These are phyloP conservation scores for Tricholoma flavovirens DNA, from an alignment of 768 basidiomycete genomes.

Conservation along the genomic window DNA sequence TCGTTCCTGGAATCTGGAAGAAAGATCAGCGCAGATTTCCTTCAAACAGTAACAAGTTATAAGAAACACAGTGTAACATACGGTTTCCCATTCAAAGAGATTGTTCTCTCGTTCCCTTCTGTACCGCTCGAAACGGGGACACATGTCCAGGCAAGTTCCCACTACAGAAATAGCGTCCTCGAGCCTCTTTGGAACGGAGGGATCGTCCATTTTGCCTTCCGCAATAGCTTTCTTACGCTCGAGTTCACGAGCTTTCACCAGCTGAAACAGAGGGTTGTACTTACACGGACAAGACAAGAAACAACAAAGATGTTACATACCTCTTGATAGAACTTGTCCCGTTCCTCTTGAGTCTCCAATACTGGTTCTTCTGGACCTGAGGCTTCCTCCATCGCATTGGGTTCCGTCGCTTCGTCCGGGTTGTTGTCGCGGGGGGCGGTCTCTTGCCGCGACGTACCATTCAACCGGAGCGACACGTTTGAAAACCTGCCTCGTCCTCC, in stretches of 20 bases:
- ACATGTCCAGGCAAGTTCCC: slow-evolving; percentile 92
- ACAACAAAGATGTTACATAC: slow-evolving; percentile 36
- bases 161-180: slow-evolving; percentile 91
- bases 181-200: slow-evolving; percentile 67
- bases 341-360: slow-evolving; percentile 55
- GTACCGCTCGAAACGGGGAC: slow-evolving; percentile 90
- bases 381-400: slow-evolving; percentile 18
- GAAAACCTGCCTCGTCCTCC: slow-evolving; percentile 34
- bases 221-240: slow-evolving; percentile 73
- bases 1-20: slow-evolving; percentile 73
- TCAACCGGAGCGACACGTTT: slow-evolving; percentile 35
- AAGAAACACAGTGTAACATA: slow-evolving; percentile 42
- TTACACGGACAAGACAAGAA: slow-evolving; percentile 1
- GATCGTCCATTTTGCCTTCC: slow-evolving; percentile 86
- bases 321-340: slow-evolving; percentile 68
- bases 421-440: slow-evolving; percentile 27
- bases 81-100: slow-evolving; percentile 80
- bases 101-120: slow-evolving; percentile 86
- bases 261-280: slow-evolving; percentile 31
- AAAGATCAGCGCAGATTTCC: slow-evolving; percentile 35
- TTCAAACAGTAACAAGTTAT: slow-evolving; percentile 10
- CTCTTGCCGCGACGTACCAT: slow-evolving; percentile 20
- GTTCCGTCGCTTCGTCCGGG: slow-evolving; percentile 20
- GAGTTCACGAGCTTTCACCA: slow-evolving; percentile 66
- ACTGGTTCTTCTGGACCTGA: slow-evolving; percentile 41